Evolutionary conservation across 805 yeast species (phyloP), one percentile per base, ranked within the genome.

Genomic region (Candida berthetii): DNA sequence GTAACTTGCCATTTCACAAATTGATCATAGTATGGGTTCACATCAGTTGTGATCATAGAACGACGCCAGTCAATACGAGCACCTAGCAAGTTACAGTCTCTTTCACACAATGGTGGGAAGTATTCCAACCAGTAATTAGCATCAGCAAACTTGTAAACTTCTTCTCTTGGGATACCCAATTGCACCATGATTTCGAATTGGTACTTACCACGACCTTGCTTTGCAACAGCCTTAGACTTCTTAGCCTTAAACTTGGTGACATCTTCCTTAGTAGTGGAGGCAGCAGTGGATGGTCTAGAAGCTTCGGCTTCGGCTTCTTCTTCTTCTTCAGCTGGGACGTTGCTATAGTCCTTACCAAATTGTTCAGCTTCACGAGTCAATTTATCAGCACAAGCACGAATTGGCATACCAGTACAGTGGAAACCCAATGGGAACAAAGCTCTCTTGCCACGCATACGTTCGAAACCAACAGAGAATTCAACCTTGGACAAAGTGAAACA

Each of bases 361-460:
- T 77, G 63, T 68, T 93, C 97, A 44, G 90, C 72, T 71, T 93
- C 99, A 64, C 99, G 81, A 59, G 78, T 79, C 59, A 93, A 75
- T 68, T 93, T 91, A 68, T 91, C 99, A 38, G 99, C 98, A 57
- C 96, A 77, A 24, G 98, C 91, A 61, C 80, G 74, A 62, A 93
- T 93, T 41, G 99, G 98, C 96, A 93, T 85, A 74, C 99, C 99
- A 29, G 99, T 93, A 76, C 99, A 93, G 68, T 93, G 99, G 83
- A 91, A 93, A 38, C 99, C 99, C 43, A 93, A 74, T 39, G 99
- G 98, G 69, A 87, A 93, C 46, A 90, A 70, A 31, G 96, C 96
- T 54, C 85, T 77, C 66, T 84, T 87, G 51, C 97, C 98, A 58
- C 76, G 76, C 91, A 93, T 85, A 68, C 97, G 81, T 71, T 93